phyloP scores from a whole-genome alignment of 2,329 filamentous ascomycete species.

The Alternaria arborescens region DNA sequence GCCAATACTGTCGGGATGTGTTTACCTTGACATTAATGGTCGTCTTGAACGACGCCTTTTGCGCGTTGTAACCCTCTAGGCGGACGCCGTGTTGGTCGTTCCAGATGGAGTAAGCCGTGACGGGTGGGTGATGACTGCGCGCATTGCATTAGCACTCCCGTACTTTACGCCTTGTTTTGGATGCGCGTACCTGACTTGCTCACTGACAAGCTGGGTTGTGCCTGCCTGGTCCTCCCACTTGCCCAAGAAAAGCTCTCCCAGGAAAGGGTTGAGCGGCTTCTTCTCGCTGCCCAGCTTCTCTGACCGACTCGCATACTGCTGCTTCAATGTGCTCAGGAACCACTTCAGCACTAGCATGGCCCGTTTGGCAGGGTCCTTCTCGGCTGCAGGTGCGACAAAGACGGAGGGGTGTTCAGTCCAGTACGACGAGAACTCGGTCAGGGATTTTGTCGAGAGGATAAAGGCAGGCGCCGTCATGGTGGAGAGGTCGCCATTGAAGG shows the following conservation, averaged over 20 bases:
- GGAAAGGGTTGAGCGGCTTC: slow-evolving; percentile 95
- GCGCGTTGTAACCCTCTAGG: slow-evolving; percentile 87
- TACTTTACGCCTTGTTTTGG: not conserved
- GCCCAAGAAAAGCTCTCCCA: slow-evolving; percentile 93
- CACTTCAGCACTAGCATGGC: slow-evolving; percentile 91
- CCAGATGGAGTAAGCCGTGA: slow-evolving; percentile 91
- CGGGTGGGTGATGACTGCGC: slow-evolving; percentile 83
- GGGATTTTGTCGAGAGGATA: slow-evolving; percentile 63
- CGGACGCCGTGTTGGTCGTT: slow-evolving; percentile 83
- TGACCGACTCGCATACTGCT: slow-evolving; percentile 78
- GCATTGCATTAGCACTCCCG: slow-evolving; percentile 14
- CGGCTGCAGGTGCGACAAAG: slow-evolving; percentile 82
- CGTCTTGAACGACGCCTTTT: slow-evolving; percentile 92
- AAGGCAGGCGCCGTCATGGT: slow-evolving; percentile 66
- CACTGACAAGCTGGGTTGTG: slow-evolving; percentile 85
- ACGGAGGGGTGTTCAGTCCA: slow-evolving; percentile 68
- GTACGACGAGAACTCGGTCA: slow-evolving; percentile 65
- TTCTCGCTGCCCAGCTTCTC: slow-evolving; percentile 91
- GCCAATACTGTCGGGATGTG: too few species aligned
- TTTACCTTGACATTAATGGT: slow-evolving; percentile 85
- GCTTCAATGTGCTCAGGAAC: slow-evolving; percentile 93
- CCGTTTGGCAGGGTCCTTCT: slow-evolving; percentile 81
- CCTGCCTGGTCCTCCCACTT: slow-evolving; percentile 86
- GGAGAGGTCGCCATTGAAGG: slow-evolving; percentile 65
- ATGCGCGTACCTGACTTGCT: slow-evolving; percentile 78